Evolutionary conservation across 176 grass and related monocot species (phyloP).

Genomic region (Ensete glaucum): DNA sequence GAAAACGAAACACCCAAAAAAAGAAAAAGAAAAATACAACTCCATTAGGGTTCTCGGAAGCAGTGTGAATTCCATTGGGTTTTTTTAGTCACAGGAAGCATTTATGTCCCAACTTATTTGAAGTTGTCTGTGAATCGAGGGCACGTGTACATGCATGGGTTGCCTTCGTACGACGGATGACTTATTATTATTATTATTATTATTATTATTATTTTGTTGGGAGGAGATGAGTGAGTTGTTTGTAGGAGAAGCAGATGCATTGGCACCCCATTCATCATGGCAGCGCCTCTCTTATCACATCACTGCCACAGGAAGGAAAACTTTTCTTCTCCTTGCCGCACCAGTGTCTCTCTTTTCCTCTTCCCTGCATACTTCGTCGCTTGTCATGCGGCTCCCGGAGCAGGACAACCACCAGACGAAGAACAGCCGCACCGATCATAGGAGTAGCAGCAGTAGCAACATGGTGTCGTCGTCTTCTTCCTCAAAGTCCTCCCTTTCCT

Average conservation of each 20-base stretch:
- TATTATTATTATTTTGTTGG: neutral
- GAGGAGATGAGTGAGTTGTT: neutral
- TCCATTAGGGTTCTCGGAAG: no score
- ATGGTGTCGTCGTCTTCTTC: neutral
- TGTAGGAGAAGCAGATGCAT: neutral
- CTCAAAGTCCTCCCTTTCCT: neutral
- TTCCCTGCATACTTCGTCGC: neutral
- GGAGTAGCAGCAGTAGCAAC: neutral
- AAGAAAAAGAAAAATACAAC: no score
- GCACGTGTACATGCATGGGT: neutral
- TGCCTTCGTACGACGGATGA: neutral
- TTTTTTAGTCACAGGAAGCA: no score
- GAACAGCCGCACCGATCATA: neutral
- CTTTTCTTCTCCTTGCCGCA: neutral
- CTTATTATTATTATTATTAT: no score
- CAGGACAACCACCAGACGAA: neutral
- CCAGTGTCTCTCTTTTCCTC: neutral
- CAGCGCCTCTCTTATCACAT: neutral
- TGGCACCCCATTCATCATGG: neutral
- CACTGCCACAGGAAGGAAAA: neutral
- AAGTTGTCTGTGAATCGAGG: no score
- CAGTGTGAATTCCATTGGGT: no score
- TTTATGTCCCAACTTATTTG: no score
- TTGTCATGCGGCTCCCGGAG: neutral
- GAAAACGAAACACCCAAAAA: no score